Base-by-base conservation (phyloP, 176 grass and related monocot genomes). In the Avena sativa region DNA sequence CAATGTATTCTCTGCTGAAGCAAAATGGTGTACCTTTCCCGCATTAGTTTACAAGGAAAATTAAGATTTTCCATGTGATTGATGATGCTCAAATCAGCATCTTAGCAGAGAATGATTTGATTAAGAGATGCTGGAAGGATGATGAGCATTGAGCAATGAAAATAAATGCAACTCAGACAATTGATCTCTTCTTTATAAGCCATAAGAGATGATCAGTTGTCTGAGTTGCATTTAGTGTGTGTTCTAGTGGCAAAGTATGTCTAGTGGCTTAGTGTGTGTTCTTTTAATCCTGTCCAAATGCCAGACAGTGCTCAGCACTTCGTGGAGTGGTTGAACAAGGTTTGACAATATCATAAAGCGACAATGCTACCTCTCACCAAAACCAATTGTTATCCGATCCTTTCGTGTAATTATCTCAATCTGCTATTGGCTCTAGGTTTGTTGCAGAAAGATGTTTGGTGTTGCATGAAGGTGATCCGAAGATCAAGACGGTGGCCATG, bases 101-200 rank as follows among this genome's bases (percentile, higher is more conserved):
- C 74, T 76, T 76, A 32, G 26, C 9, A 76, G 25, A 76, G 25
- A 28, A 55, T 55, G 55, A 19, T 76, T 34, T 51, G 74, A 55
- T 76, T 52, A 34, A 52, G 26, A 26, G 28, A 1, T 19, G 49
- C 50, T 12, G 15, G 49, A 55, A 76, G 49, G 47, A 28, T 20
- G 26, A 55, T 17, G 14, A 30, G 25, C 49, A 52, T 30, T 53
- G 15, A 16, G 17, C 10, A 47, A 44, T 44, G 68, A 71, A 71
- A 70, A 70, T 36, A 70, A 40, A 71, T 43, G 38, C 68, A 71
- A 71, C 68, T 71, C 9, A 12, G 28, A 67, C 14, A 68, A 68
- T 14, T 47, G 4, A 71, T 71, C 4, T 71, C 68, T 44, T 71
- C 38, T 44, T 1, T n/a, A n/a, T 38, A 46, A 8, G 40, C 40